phyloP scores from a whole-genome alignment of 441 rosid species.

The Aleurites moluccanus region DNA sequence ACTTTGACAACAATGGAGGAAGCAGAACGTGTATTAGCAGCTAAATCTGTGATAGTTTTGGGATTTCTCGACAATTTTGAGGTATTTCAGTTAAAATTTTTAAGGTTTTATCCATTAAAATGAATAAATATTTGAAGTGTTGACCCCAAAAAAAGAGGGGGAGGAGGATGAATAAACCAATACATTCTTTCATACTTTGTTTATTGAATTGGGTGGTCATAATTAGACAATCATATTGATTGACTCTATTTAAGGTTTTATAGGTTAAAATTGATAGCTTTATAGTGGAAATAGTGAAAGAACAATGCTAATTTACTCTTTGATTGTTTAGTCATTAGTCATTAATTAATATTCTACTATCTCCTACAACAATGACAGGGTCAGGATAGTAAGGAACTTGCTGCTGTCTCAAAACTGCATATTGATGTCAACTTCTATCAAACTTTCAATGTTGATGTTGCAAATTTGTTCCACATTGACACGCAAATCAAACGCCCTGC shows the following conservation, averaged over 20 bases:
- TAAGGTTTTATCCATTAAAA: no score
- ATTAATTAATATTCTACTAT: neutral
- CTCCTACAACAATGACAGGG: conserved; percentile 37
- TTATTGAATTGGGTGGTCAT: no score
- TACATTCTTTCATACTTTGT: no score
- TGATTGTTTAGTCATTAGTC: neutral
- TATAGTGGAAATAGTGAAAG: no score
- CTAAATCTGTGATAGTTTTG: conserved; percentile 30
- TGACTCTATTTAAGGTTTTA: no score
- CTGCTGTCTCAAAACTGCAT: conserved; percentile 55
- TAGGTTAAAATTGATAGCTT: no score
- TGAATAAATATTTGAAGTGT: no score
- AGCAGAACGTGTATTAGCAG: conserved; percentile 27
- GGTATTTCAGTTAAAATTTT: conserved; percentile 24
- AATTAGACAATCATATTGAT: no score
- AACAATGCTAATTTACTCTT: neutral
- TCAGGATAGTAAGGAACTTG: conserved; percentile 54
- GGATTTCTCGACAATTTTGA: conserved; percentile 36
- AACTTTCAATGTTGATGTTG: conserved; percentile 52
- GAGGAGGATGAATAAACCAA: no score
- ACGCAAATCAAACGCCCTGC: conserved; percentile 53
- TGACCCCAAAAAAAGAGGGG: no score
- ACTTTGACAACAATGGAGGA: conserved; percentile 22
- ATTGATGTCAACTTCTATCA: conserved; percentile 61
- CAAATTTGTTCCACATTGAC: conserved; percentile 49